Evolutionary conservation across 805 yeast species (phyloP).

Genomic region (Candida khao-thaluensis): DNA sequence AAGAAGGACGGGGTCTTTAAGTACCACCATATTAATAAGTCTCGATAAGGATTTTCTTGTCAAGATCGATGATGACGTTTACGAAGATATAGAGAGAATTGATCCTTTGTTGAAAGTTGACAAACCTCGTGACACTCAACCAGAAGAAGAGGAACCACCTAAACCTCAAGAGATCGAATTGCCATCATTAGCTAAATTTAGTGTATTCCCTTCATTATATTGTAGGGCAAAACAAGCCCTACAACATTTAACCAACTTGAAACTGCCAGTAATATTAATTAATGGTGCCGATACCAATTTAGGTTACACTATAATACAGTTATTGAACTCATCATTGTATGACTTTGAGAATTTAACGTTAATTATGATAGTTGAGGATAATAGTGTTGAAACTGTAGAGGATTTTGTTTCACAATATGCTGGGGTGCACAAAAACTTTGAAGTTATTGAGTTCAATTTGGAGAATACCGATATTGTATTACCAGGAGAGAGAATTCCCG

Average conservation of each 20-base stretch:
- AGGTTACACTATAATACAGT: conserved; percentile 36
- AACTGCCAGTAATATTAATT: conserved; percentile 31
- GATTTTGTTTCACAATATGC: conserved; percentile 22
- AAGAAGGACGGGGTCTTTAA: conserved; percentile 54
- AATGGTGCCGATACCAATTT: conserved; percentile 45
- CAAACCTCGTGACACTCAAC: background rate
- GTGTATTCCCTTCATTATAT: conserved; percentile 33
- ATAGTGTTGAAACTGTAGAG: conserved; percentile 12
- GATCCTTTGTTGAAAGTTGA: conserved; percentile 24
- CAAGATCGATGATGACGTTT: conserved; percentile 24
- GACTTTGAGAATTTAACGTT: conserved; percentile 26
- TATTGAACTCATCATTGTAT: conserved; percentile 30
- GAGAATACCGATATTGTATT: conserved; percentile 33
- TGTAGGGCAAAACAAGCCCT: conserved; percentile 39
- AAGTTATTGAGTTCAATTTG: conserved; percentile 33
- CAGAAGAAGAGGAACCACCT: too few species aligned
- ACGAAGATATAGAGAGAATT: conserved; percentile 20
- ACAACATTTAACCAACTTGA: conserved; percentile 20
- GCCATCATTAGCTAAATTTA: conserved; percentile 33
- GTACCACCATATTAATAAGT: conserved; percentile 55
- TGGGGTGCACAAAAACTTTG: conserved; percentile 21
- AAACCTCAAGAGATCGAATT: conserved; percentile 13
- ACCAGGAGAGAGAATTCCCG: conserved; percentile 34
- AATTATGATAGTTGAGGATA: conserved; percentile 30
- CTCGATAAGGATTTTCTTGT: conserved; percentile 46